Base-by-base conservation (phyloP, 352 stramenopile genomes). In the Globisporangium echinulatum region DNA sequence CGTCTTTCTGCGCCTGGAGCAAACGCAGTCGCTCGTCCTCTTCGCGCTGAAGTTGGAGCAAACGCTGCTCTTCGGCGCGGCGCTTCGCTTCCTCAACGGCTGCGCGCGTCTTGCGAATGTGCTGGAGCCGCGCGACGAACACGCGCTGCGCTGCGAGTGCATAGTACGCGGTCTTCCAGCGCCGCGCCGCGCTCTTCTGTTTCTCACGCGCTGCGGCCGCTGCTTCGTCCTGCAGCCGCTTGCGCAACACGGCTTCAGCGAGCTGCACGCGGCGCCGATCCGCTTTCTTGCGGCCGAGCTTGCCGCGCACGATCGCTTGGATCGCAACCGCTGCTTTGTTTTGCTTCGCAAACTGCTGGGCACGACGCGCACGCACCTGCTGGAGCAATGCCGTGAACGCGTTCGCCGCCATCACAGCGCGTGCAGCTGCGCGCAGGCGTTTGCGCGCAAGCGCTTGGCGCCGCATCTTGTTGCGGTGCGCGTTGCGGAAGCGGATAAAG, bases 231-330 rank as follows among this genome's bases (percentile, higher is more conserved):
- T 72, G 58, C n/a, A 95, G 58, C 13, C 85, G 74, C 73, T 88
- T 85, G 56, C 85, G 85, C 64, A 93, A 66, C 61, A 86, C 87
- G 15, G 85, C 85, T 59, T 95, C 85, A 54, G 84, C 68, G 9
- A 92, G 58, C 59, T 90, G 79, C 19, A 85, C 66, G 38, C 64
- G 74, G 46, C 83, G 80, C 60, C 80, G 87, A 43, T 70, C 60
- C 38, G 82, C 80, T 56, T 80, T 75, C 69, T 92, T 90, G 49
- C 85, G 83, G 37, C 83, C 85, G 13, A 95, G 67, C 55, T 87
- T 87, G 52, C 83, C 83, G n/a, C 85, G 85, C 44, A 92, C 85
- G 52, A 95, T 84, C 17, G 82, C 64, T 56, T 94, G 85, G 52
- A 95, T 89, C 70, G 81, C 75, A 52, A 85, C 69, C 17, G 83